Percentiles rank a stretch among this genome's conserved stretches.
phyloP scores from a whole-genome alignment of 768 basidiomycete species.

The Russula sp. region DNA sequence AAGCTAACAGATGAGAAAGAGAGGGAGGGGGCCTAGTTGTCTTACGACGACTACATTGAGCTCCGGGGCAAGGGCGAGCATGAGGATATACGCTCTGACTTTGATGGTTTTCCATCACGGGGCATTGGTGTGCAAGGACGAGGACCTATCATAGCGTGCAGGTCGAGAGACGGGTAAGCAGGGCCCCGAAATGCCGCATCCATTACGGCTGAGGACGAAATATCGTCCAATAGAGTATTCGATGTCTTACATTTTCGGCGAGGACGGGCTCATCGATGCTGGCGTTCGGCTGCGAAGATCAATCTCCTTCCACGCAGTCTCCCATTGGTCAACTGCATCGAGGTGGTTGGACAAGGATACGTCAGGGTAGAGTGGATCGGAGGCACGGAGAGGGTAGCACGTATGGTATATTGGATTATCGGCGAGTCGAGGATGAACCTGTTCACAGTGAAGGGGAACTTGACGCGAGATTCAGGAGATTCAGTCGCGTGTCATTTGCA shows the following conservation, averaged over 20 bases:
- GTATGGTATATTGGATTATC: slow-evolving; percentile 8
- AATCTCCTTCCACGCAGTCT: neutral
- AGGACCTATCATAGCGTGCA: neutral
- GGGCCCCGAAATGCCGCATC: slow-evolving; percentile 3
- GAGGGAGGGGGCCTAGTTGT: no score
- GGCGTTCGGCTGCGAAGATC: neutral
- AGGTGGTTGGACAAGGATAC: slow-evolving; percentile 8
- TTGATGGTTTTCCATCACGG: slow-evolving; percentile 11
- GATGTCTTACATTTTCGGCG: no score
- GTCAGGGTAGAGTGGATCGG: slow-evolving; percentile 14
- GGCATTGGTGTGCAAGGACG: neutral
- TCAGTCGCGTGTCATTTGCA: neutral
- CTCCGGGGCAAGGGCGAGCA: slow-evolving; percentile 22
- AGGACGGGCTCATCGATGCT: no score
- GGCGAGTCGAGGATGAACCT: slow-evolving; percentile 1
- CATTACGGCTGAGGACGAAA: slow-evolving; percentile 16
- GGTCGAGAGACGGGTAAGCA: slow-evolving; percentile 12
- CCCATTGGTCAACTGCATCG: slow-evolving; percentile 4
- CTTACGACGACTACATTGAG: slow-evolving; percentile 14
- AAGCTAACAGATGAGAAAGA: no score
- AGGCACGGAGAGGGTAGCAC: slow-evolving; percentile 14
- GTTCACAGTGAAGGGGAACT: neutral
- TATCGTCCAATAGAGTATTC: slow-evolving; percentile 18
- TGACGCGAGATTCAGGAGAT: no score
- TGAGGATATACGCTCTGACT: slow-evolving; percentile 2